phyloP scores from a whole-genome alignment of 1,284 basidiomycete genomes.

The Blastosporella zonata region DNA sequence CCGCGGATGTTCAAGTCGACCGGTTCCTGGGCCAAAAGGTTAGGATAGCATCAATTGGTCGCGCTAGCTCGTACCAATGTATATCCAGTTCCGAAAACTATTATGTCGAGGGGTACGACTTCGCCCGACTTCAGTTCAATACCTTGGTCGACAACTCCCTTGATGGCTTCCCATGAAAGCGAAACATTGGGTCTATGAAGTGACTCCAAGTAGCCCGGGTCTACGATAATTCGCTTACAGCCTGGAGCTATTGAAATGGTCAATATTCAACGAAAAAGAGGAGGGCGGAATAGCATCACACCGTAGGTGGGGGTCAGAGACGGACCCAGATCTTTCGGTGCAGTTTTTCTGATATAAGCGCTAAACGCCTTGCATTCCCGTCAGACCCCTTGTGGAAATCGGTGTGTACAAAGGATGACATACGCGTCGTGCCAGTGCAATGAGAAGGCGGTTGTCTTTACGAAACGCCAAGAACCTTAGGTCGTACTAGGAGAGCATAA shows the following conservation, averaged over 20 bases:
- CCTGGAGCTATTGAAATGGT: conserved; percentile 38
- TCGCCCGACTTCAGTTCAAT: conserved; percentile 48
- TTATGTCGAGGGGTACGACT: conserved; percentile 44
- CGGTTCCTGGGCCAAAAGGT: conserved; percentile 27
- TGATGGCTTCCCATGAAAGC: conserved; percentile 44
- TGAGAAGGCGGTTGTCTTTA: conserved; percentile 32
- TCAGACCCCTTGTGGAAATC: neutral
- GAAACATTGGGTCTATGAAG: conserved; percentile 52
- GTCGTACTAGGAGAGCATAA: conserved; percentile 30
- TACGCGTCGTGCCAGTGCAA: conserved; percentile 30
- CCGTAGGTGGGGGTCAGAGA: conserved; percentile 48
- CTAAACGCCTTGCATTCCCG: conserved; percentile 31
- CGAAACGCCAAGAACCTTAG: conserved; percentile 34
- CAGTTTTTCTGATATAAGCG: conserved; percentile 41
- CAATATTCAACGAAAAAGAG: neutral
- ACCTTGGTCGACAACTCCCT: conserved; percentile 39
- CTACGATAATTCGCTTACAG: conserved; percentile 55
- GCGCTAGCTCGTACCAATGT: conserved; percentile 33
- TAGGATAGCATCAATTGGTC: conserved; percentile 1
- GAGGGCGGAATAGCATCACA: conserved; percentile 22
- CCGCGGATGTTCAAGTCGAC: conserved; percentile 35
- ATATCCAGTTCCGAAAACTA: conserved; percentile 52
- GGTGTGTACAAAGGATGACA: neutral
- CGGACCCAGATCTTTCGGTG: conserved; percentile 43
- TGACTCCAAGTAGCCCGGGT: conserved; percentile 49